These are phyloP conservation scores for Boletus reticulatus DNA, from an alignment of 768 basidiomycete genomes.

Conservation along the genomic window DNA sequence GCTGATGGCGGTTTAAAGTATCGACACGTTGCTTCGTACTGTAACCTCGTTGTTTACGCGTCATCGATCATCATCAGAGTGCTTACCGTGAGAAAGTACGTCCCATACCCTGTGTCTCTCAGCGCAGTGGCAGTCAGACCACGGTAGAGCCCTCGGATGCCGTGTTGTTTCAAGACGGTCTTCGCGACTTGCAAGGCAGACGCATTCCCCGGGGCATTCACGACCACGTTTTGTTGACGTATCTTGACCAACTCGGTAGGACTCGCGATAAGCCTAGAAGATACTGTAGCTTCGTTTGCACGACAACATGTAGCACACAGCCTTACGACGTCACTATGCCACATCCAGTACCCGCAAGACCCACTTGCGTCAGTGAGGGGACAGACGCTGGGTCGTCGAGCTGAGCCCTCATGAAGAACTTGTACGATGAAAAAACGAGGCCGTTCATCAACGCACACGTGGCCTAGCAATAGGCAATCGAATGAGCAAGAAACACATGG, in stretches of 20 bases:
- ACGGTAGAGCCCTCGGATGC: conserved; percentile 70
- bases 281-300: not conserved
- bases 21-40: conserved; percentile 68
- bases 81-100: conserved; percentile 79
- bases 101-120: conserved; percentile 80
- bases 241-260: conserved; percentile 91
- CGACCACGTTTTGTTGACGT: conserved; percentile 62
- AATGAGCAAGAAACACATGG: not conserved
- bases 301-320: conserved; percentile 4
- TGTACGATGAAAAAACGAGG: conserved; percentile 82
- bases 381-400: conserved; percentile 41
- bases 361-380: conserved; percentile 71
- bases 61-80: not conserved
- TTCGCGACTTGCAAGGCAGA: conserved; percentile 54
- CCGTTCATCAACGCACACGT: conserved; percentile 80
- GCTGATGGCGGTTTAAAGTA: conserved; percentile 35
- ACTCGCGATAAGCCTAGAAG: conserved; percentile 63
- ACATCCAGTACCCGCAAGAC: conserved; percentile 75
- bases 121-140: conserved; percentile 72
- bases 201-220: conserved; percentile 31
- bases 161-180: conserved; percentile 52
- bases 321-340: conserved; percentile 78
- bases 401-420: conserved; percentile 71
- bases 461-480: conserved; percentile 39
- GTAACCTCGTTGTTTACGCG: conserved; percentile 4